phyloP scores from a whole-genome alignment of 306 rosid species.

The Trichosanthes truncata region DNA sequence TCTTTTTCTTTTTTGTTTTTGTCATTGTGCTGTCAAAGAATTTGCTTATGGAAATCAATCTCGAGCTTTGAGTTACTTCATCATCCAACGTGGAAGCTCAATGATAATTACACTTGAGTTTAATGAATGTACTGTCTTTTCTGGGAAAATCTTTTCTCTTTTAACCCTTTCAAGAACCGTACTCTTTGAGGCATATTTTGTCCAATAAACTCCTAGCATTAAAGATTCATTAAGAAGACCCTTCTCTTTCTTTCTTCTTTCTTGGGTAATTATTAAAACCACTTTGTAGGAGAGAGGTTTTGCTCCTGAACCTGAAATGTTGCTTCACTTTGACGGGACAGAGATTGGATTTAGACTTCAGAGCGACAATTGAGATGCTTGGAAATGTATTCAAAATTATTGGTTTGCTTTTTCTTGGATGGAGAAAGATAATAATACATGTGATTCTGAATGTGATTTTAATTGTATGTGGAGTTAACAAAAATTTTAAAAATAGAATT shows the following conservation, averaged over 20 bases:
- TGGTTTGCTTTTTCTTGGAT: background rate
- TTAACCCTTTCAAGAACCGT: background rate
- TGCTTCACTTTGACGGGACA: background rate
- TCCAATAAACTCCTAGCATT: background rate
- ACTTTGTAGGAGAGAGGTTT: background rate
- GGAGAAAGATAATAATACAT: background rate
- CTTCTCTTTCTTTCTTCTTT: background rate
- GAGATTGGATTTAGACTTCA: background rate
- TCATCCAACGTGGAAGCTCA: background rate
- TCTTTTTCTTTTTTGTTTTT: background rate
- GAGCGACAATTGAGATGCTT: background rate
- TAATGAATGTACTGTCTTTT: slow-evolving; percentile 6
- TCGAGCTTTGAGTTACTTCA: slow-evolving; percentile 5
- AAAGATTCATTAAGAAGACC: background rate
- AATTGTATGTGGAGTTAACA: no score
- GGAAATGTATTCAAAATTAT: background rate
- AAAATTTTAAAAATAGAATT: no score
- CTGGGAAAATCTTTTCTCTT: background rate
- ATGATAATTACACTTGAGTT: background rate
- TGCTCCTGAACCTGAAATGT: background rate
- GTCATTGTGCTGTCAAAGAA: slow-evolving; percentile 16
- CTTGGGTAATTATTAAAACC: background rate
- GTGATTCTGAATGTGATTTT: no score
- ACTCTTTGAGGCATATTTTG: background rate
- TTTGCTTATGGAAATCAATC: slow-evolving; percentile 6